Percentiles rank a stretch among this genome's conserved stretches.
Conservation (phyloP, 768 basidiomycete genomes). For the Calocera viscosa region DNA sequence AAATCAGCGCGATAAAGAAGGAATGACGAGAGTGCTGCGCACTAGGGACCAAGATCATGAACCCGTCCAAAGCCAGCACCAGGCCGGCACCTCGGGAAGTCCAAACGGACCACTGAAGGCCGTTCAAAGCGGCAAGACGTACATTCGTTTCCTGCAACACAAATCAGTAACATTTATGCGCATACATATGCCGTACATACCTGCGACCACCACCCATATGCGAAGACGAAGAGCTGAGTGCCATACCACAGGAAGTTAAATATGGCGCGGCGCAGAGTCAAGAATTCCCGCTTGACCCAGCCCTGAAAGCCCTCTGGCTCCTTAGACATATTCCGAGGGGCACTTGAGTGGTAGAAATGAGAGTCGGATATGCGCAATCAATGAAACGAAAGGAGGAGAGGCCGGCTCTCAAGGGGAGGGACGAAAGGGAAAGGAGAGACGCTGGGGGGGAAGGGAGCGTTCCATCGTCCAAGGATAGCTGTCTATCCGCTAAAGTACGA, state of each 20-base stretch:
- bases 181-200: constrained; percentile 28
- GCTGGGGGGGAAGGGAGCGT: constrained; percentile 1
- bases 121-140: constrained; percentile 62
- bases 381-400: constrained; percentile 11
- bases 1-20: not conserved
- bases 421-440: constrained; percentile 6
- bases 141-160: constrained; percentile 42
- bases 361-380: constrained; percentile 4
- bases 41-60: constrained; percentile 70
- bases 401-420: constrained; percentile 3
- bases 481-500: not conserved
- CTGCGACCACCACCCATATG: constrained; percentile 81
- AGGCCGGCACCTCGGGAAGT: constrained; percentile 82
- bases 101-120: constrained; percentile 77
- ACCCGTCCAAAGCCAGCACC: constrained; percentile 75
- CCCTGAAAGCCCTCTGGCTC: constrained; percentile 42
- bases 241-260: constrained; percentile 54
- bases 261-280: constrained; percentile 44
- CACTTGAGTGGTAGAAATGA: not conserved
- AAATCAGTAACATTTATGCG: not conserved
- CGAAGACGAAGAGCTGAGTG: constrained; percentile 58
- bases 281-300: constrained; percentile 64
- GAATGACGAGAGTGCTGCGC: constrained; percentile 10
- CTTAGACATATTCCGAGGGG: constrained; percentile 9
- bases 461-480: not conserved